phyloP scores from a whole-genome alignment of 2,329 filamentous ascomycete species.

The Cladophialophora chaetospira region DNA sequence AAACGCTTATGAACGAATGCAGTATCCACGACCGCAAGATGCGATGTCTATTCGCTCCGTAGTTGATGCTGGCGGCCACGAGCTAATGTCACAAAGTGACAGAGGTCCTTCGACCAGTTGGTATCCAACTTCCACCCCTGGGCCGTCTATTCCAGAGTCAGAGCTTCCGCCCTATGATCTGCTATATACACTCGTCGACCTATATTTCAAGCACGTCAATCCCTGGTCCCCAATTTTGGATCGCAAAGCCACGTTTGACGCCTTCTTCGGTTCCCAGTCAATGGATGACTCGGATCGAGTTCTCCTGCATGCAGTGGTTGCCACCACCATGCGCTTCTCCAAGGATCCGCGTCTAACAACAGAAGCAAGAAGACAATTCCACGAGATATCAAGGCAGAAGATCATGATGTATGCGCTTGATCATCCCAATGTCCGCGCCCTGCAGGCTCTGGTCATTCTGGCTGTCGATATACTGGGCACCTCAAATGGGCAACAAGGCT shows the following conservation, averaged over 20 bases:
- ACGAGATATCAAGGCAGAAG: constrained; percentile 78
- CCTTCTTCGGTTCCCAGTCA: constrained; percentile 65
- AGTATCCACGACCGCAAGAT: constrained; percentile 28
- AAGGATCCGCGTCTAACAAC: constrained; percentile 73
- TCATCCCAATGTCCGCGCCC: constrained; percentile 81
- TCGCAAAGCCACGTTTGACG: constrained; percentile 76
- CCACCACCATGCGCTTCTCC: constrained; percentile 82
- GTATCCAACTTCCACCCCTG: constrained; percentile 24
- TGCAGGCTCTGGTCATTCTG: constrained; percentile 85
- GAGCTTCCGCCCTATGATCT: constrained; percentile 71
- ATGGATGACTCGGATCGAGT: constrained; percentile 72
- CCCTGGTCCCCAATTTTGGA: constrained; percentile 91
- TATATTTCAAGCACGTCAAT: constrained; percentile 79
- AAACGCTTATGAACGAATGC: constrained; percentile 30
- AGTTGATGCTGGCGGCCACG: constrained; percentile 20
- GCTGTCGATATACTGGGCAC: constrained; percentile 82
- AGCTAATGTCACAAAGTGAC: constrained; percentile 26
- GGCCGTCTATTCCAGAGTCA: constrained; percentile 20
- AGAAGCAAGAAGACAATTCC: constrained; percentile 72
- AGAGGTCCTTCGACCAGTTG: constrained; percentile 21
- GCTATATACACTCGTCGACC: constrained; percentile 69
- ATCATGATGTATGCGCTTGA: constrained; percentile 86
- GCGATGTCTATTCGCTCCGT: constrained; percentile 30
- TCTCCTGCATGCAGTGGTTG: constrained; percentile 83
- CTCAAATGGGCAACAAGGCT: constrained; percentile 85